Base-by-base conservation (phyloP, 768 basidiomycete species). In the Macrocybe gigantea region DNA sequence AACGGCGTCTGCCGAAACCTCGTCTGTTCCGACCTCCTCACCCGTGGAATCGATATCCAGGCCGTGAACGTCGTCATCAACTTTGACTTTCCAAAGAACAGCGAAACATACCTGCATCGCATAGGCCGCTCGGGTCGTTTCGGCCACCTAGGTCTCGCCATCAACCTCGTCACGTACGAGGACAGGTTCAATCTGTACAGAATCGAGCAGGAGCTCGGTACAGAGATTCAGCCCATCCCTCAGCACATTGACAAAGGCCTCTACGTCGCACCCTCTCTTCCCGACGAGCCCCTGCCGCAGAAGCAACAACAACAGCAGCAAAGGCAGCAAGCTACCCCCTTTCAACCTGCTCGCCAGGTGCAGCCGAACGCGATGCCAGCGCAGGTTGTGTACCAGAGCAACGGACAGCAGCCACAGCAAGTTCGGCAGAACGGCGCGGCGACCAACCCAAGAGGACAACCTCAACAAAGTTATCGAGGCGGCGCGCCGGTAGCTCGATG, bases 31-130 rank as follows among this genome's bases (percentile, higher is more conserved):
- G 95, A 99, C 70, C 83, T 99, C 53, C 85, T 99, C 61, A 99
- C 95, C 15, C 90, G 95, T 56, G 95, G 95, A 71, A 99, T 99
- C 66, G 95, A 99, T 68, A 99, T 99, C 64, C 96, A 97, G 72
- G 96, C 95, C 50, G 95, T 99, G 53, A 99, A 99, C 69, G 96
- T 98, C 64, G 95, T 99, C 61, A 97, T 99, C 79, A 98, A 97
- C 72, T 99, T 99, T 62, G 95, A 99, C 66, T 96, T 98, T 69
- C 95, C 95, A 51, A 96, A 97, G 78, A 97, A 94, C 65, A 90
- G 92, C 51, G 96, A 99, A 68, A 97, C 95, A 3, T 99, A 99
- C 69, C 83, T 99, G 14, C 95, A 99, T 67, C 88, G 95, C 55
- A 98, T 98, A 61, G 95, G 96, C 62, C 93, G 95, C 52, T 94